Conservation (phyloP, 139 green algal genomes). For the Micractinium conductrix region DNA sequence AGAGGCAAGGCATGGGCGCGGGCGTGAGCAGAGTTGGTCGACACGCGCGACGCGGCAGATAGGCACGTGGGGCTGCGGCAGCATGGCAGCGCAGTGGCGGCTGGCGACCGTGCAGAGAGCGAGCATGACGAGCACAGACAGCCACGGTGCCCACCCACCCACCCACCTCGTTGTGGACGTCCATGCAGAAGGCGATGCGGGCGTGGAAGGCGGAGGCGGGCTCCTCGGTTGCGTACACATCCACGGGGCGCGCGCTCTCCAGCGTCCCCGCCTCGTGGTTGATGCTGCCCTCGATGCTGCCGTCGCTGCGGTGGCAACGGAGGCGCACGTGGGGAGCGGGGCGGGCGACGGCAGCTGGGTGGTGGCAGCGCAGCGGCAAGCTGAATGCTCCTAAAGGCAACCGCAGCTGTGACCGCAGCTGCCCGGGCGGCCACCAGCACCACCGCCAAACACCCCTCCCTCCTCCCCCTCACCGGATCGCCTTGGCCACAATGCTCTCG, state of each 20-base stretch:
- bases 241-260: slow-evolving; percentile 67
- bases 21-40: too few species aligned
- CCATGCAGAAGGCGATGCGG: slow-evolving; percentile 96
- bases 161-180: slow-evolving; percentile 95
- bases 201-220: slow-evolving; percentile 91
- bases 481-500: slow-evolving; percentile 96
- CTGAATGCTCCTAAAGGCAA: too few species aligned
- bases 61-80: too few species aligned
- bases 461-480: slow-evolving; percentile 64
- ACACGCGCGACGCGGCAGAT: too few species aligned
- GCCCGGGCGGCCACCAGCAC: neutral
- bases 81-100: too few species aligned
- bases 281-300: slow-evolving; percentile 89
- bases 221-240: slow-evolving; percentile 80
- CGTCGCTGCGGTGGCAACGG: slow-evolving; percentile 62
- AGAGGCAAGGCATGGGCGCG: neutral
- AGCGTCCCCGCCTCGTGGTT: slow-evolving; percentile 84
- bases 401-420: too few species aligned
- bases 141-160: neutral
- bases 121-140: neutral
- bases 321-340: neutral
- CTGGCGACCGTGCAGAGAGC: too few species aligned
- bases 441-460: neutral
- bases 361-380: too few species aligned
- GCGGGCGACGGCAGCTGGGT: neutral